Evolutionary conservation across 805 yeast species (phyloP), one percentile per base, ranked within the genome.

Genomic region (Dipodascopsis tothii): DNA sequence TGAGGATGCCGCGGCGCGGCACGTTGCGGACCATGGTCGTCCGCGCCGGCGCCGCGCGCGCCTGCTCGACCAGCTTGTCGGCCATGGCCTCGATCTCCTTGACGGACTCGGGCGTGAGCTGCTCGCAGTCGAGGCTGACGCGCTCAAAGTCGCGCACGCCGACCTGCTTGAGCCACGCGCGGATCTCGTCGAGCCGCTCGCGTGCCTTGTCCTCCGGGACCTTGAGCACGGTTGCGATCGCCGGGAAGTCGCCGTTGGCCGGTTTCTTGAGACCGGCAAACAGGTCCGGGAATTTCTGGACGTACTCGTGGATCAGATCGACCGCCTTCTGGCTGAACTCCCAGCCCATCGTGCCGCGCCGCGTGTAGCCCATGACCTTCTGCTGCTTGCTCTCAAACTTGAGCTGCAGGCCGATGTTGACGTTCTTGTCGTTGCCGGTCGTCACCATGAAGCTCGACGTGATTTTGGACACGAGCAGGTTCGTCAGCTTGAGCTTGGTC

Each of bases 361-460:
- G 74, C 1, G 96, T 78, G 66, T 78, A 90, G 3, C 97, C 98
- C 50, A 88, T 70, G 2, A 85, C 97, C 63, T 90, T 90, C 56
- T 76, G 74, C 54, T 86, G 77, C 47, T 77, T 75, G 19, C 76
- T 75, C 52, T 88, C 95, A 63, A 80, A 83, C 64, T 88, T 88
- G 61, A 92, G 70, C 45, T 81, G 84, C 51, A 92, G 68, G 18
- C 97, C 97, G 56, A 92, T 69, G 58, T 88, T 82, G 6, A 71
- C 57, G 51, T 73, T 72, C 51, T 68, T 74, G 19, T 73, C 73
- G 27, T 67, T 66, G 18, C 71, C 70, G 47, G 74, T 77, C 23
- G 69, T 72, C 47, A 88, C 69, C 67, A 81, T 64, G 55, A 69
- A 83, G 5, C 77, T 74, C 5, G 96, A 80, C 0, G 96, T 82